Evolutionary conservation across 768 basidiomycete species (phyloP).

Genomic region (Russula sp.): DNA sequence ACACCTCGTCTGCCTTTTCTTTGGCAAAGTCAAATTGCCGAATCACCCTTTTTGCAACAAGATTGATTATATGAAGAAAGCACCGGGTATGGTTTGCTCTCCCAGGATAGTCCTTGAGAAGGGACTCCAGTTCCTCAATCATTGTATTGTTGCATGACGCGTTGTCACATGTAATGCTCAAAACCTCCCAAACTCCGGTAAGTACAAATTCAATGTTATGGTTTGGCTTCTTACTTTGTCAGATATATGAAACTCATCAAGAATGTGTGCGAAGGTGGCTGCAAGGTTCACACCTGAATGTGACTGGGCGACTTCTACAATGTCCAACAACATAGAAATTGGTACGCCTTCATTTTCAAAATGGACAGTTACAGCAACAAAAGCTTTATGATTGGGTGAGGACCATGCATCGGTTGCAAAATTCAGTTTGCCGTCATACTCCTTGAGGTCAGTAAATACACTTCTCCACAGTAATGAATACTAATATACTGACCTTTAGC

Average conservation of each 20-base stretch:
- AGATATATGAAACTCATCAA: background rate
- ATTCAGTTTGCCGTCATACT: background rate
- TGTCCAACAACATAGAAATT: background rate
- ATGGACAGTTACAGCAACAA: background rate
- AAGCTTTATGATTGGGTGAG: background rate
- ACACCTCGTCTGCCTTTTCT: background rate
- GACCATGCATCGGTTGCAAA: background rate
- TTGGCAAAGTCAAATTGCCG: constrained; percentile 30
- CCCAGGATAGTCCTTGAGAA: constrained; percentile 25
- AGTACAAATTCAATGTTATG: too few relatives aligned
- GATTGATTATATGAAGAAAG: constrained; percentile 35
- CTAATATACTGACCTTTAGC: constrained; percentile 24
- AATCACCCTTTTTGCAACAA: constrained; percentile 31
- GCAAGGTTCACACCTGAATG: background rate
- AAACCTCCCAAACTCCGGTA: too few relatives aligned
- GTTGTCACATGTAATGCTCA: constrained; percentile 34
- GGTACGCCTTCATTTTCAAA: background rate
- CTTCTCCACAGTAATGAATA: constrained; percentile 4
- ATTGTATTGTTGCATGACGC: constrained; percentile 34
- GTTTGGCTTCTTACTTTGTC: too few relatives aligned
- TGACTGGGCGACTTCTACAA: background rate
- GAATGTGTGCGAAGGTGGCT: background rate
- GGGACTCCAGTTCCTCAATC: constrained; percentile 24
- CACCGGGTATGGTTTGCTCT: constrained; percentile 28
- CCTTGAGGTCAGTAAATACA: background rate